Conservation (phyloP, 768 basidiomycete genomes). For the Tricholoma terreum region DNA sequence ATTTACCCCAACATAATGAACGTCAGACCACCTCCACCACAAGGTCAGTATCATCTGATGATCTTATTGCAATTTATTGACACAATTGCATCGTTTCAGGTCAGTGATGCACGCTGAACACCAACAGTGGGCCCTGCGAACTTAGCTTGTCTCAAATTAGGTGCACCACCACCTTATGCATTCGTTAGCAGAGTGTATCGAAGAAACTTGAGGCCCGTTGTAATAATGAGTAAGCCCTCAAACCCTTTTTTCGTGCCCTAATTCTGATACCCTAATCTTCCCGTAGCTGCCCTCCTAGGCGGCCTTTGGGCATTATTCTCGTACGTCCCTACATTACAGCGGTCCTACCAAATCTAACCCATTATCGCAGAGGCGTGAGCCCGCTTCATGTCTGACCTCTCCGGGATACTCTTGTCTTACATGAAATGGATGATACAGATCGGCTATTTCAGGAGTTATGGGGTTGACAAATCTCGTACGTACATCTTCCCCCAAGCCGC, state of each 20-base stretch:
- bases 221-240: constrained; percentile 39
- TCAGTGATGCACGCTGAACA: constrained; percentile 7
- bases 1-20: constrained; percentile 24
- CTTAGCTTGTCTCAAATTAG: constrained; percentile 22
- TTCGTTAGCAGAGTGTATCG: constrained; percentile 55
- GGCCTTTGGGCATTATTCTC: constrained; percentile 61
- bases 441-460: constrained; percentile 55
- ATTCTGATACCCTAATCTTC: constrained; percentile 5
- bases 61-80: not conserved
- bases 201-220: constrained; percentile 59
- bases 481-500: constrained; percentile 16
- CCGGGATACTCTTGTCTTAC: not conserved
- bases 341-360: not conserved
- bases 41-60: constrained; percentile 28
- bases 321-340: constrained; percentile 40
- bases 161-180: constrained; percentile 55
- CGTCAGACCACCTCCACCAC: constrained; percentile 37
- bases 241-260: not conserved
- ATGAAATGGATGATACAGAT: constrained; percentile 38
- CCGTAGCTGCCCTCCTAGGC: constrained; percentile 40
- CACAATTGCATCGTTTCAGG: constrained; percentile 12
- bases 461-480: constrained; percentile 47
- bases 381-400: not conserved
- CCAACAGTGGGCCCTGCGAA: not conserved
- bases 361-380: constrained; percentile 31